A percentile compares a stretch with the other conserved stretches of the same genome.
These are phyloP conservation scores for Cercospora berteroae DNA, from an alignment of 2,329 filamentous ascomycete species.

Conservation along the genomic window DNA sequence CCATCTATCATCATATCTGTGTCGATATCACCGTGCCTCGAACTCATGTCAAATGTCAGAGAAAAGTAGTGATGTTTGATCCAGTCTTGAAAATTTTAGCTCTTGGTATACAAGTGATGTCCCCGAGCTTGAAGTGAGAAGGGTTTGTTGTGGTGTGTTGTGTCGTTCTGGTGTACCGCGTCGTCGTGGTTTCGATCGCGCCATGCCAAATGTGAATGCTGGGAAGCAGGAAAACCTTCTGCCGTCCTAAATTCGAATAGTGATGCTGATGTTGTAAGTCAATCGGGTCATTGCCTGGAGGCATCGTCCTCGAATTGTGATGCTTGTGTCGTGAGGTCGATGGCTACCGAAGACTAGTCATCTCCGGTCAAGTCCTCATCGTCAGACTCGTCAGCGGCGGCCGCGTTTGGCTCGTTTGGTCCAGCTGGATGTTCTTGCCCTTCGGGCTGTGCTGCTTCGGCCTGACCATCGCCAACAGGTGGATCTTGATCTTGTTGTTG, in stretches of 20 bases:
- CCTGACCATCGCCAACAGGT: neutral
- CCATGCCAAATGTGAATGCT: neutral
- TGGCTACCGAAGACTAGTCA: neutral
- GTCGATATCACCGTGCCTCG: neutral
- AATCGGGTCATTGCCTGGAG: neutral
- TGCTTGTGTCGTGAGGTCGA: neutral
- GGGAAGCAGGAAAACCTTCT: neutral
- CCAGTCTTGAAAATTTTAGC: neutral
- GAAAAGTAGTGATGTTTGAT: neutral
- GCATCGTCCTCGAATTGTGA: neutral
- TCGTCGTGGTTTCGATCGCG: neutral
- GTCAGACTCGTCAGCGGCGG: neutral
- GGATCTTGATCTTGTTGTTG: neutral
- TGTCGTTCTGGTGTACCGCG: neutral
- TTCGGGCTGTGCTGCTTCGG: neutral
- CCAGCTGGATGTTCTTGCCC: neutral
- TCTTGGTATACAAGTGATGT: neutral
- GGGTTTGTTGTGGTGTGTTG: neutral
- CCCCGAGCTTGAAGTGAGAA: neutral
- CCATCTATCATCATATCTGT: neutral
- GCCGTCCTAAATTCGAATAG: neutral
- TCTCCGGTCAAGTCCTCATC: neutral
- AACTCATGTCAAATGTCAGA: neutral
- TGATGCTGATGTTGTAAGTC: neutral
- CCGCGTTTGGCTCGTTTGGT: neutral